phyloP scores from a whole-genome alignment of 257 asterid species.

The Salvia splendens region DNA sequence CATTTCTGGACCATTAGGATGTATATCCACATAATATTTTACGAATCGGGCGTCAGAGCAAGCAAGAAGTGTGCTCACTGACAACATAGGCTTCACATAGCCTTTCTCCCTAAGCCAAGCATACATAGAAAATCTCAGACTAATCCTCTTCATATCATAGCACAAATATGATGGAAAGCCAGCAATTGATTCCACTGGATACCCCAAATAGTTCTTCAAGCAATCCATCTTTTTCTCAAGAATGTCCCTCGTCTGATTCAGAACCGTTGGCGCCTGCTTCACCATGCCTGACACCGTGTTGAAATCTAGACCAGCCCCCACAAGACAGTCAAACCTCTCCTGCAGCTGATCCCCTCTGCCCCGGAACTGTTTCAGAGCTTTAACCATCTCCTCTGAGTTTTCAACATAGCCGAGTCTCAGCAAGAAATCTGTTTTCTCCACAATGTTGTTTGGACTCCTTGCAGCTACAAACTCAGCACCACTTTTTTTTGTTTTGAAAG shows the following conservation, averaged over 20 bases:
- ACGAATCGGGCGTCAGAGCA: conserved; percentile 67
- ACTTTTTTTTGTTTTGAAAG: conserved; percentile 49
- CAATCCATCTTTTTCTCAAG: conserved; percentile 62
- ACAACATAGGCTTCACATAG: conserved; percentile 69
- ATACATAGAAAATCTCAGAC: conserved; percentile 69
- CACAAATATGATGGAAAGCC: conserved; percentile 75
- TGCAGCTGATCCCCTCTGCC: conserved; percentile 95
- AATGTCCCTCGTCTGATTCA: conserved; percentile 71
- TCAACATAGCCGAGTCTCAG: conserved; percentile 69
- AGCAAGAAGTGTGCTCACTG: conserved; percentile 74
- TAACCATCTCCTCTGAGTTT: conserved; percentile 84
- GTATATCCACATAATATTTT: conserved; percentile 67
- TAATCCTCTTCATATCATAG: conserved; percentile 70
- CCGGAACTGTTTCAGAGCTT: conserved; percentile 70
- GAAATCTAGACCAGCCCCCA: conserved; percentile 75
- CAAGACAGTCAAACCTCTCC: conserved; percentile 85
- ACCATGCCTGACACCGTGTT: conserved; percentile 65
- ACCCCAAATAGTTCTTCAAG: conserved; percentile 58
- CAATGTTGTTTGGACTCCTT: conserved; percentile 51
- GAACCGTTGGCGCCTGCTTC: conserved; percentile 62
- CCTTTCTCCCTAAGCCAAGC: conserved; percentile 76
- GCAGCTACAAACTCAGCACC: conserved; percentile 40
- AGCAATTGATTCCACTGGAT: conserved; percentile 67
- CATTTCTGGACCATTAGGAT: conserved; percentile 75
- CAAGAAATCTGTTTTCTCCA: conserved; percentile 63